Evolutionary conservation across 2,329 filamentous ascomycete genomes (phyloP).

Genomic region (Xylariaceae sp.): DNA sequence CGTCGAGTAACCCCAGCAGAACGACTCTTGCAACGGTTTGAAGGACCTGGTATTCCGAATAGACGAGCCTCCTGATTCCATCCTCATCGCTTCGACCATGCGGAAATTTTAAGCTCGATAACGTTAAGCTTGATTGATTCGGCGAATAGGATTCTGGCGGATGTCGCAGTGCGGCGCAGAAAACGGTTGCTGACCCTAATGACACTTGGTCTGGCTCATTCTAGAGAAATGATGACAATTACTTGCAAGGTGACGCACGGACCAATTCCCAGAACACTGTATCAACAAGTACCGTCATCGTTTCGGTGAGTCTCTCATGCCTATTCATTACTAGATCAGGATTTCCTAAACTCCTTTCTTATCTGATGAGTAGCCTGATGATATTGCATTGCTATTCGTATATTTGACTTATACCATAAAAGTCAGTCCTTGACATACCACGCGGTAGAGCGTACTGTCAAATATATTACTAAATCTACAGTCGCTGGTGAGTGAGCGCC

Average conservation of each 20-base stretch:
- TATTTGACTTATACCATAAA: no score
- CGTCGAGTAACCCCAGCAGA: no score
- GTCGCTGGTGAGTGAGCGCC: constrained; percentile 18
- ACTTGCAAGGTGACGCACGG: constrained; percentile 14
- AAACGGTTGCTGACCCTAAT: constrained; percentile 21
- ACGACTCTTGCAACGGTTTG: constrained; percentile 1
- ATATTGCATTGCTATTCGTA: no score
- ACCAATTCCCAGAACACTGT: constrained; percentile 12
- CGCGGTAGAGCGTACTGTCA: no score
- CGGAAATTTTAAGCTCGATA: constrained; percentile 27
- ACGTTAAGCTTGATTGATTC: constrained; percentile 25
- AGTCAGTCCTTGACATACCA: no score
- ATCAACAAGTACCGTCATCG: no score
- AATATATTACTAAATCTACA: constrained; percentile 25
- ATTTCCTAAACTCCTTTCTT: no score
- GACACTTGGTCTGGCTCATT: constrained; percentile 1
- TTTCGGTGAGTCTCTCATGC: no score
- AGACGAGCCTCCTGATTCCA: constrained; percentile 1
- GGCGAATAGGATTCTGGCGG: constrained; percentile 24
- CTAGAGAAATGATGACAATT: constrained; percentile 23
- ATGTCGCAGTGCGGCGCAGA: constrained; percentile 18
- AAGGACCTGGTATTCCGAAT: not conserved
- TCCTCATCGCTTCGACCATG: constrained; percentile 10
- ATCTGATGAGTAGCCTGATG: no score
- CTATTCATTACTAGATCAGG: no score